Evolutionary conservation across 2,329 filamentous ascomycete species (phyloP).

Genomic region (Trichoderma guizhouense): DNA sequence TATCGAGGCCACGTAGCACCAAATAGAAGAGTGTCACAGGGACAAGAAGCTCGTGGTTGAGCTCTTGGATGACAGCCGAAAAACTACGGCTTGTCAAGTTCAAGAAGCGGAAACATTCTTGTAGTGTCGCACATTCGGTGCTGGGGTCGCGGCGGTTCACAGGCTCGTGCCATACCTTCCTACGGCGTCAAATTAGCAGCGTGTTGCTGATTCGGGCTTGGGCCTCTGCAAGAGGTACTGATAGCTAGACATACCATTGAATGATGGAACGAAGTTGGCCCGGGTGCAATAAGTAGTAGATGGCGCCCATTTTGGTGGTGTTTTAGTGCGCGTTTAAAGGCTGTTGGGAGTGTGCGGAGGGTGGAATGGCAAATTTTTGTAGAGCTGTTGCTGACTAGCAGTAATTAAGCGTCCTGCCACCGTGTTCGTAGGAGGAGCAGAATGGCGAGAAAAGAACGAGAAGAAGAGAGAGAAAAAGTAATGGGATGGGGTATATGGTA

Average conservation of each 20-base stretch:
- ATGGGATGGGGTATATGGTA: not conserved
- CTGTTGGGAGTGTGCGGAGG: not conserved
- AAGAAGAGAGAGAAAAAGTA: not conserved
- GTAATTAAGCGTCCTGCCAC: not conserved
- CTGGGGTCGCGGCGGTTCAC: slow-evolving; percentile 77
- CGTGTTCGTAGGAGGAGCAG: not conserved
- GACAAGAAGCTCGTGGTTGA: slow-evolving; percentile 89
- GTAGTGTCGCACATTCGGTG: slow-evolving; percentile 71
- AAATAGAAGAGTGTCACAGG: slow-evolving; percentile 92
- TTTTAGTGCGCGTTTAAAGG: not conserved
- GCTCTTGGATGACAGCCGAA: slow-evolving; percentile 86
- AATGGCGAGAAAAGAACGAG: not conserved
- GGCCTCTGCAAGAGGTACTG: slow-evolving; percentile 22
- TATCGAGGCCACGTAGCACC: slow-evolving; percentile 85
- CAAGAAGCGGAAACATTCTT: slow-evolving; percentile 82
- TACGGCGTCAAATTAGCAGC: slow-evolving; percentile 37
- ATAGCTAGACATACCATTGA: slow-evolving; percentile 66
- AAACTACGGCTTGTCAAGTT: slow-evolving; percentile 91
- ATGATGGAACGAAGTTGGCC: slow-evolving; percentile 76
- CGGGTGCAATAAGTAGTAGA: slow-evolving; percentile 75
- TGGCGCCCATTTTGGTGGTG: slow-evolving; percentile 52
- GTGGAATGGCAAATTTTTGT: not conserved
- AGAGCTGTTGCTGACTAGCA: not conserved
- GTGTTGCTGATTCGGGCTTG: not conserved
- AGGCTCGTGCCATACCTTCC: slow-evolving; percentile 96